These are phyloP conservation scores for Fusarium sp. DNA, from an alignment of 2,329 filamentous ascomycete genomes.

Conservation along the genomic window DNA sequence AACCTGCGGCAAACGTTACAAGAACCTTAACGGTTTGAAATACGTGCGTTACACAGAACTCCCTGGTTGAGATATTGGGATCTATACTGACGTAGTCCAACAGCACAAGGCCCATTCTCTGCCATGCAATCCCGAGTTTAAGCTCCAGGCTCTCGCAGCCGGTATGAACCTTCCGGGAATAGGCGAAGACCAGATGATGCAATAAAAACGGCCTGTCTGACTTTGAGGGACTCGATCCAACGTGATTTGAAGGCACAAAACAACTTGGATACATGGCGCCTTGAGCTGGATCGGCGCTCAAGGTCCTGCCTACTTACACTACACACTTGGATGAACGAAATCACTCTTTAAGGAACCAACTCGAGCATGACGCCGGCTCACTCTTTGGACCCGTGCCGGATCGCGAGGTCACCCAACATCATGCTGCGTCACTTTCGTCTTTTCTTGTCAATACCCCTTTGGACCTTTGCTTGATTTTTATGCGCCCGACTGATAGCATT, in stretches of 20 bases:
- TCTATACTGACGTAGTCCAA: constrained; percentile 45
- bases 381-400: constrained; percentile 27
- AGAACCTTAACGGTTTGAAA: constrained; percentile 98
- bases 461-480: constrained; percentile 9
- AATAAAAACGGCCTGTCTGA: constrained; percentile 35
- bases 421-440: constrained; percentile 21
- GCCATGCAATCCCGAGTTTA: constrained; percentile 84
- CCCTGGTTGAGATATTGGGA: background rate
- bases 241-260: background rate
- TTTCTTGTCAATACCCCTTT: constrained; percentile 35
- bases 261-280: background rate
- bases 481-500: constrained; percentile 29
- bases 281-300: constrained; percentile 1
- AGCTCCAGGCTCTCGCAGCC: constrained; percentile 55
- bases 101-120: constrained; percentile 82
- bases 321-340: background rate
- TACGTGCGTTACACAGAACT: constrained; percentile 65
- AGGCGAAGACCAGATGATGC: constrained; percentile 55
- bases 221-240: background rate
- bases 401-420: constrained; percentile 21
- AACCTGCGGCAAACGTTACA: constrained; percentile 96
- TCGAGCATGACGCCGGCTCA: constrained; percentile 2
- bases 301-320: background rate
- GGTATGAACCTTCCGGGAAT: constrained; percentile 55
- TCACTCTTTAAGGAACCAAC: constrained; percentile 3